Conservation (phyloP, 768 basidiomycete genomes). For the Suillus clintonianus region DNA sequence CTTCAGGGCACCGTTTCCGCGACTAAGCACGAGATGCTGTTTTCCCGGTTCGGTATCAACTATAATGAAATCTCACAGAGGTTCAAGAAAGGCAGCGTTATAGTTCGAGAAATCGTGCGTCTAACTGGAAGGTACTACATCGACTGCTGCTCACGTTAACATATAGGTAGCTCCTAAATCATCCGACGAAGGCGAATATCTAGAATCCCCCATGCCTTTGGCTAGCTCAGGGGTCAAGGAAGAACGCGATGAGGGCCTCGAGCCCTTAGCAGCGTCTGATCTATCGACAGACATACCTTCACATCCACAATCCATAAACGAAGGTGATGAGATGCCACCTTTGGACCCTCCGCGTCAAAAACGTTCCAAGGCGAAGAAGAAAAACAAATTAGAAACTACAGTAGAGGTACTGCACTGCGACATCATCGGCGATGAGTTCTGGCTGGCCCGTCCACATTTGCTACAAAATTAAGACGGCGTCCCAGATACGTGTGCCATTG, state of each 20-base stretch:
- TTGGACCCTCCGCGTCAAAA: neutral
- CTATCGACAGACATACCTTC: neutral
- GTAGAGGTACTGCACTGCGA: slow-evolving; percentile 77
- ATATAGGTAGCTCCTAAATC: neutral
- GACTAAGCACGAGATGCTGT: slow-evolving; percentile 91
- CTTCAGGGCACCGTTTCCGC: slow-evolving; percentile 83
- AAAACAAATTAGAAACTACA: slow-evolving; percentile 39
- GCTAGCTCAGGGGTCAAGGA: neutral
- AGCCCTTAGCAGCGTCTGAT: too few relatives aligned
- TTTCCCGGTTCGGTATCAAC: slow-evolving; percentile 79
- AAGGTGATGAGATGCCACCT: neutral
- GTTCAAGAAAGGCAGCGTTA: slow-evolving; percentile 83
- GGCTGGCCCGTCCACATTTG: slow-evolving; percentile 61
- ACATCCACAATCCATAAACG: neutral
- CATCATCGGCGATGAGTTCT: slow-evolving; percentile 81
- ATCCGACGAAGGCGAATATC: neutral
- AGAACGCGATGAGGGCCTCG: neutral
- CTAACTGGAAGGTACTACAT: too few relatives aligned
- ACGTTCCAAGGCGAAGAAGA: slow-evolving; percentile 28
- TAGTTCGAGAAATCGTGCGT: slow-evolving; percentile 66
- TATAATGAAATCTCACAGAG: slow-evolving; percentile 76
- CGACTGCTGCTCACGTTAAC: neutral
- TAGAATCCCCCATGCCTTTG: neutral
- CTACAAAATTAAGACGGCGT: slow-evolving; percentile 39
- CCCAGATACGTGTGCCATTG: neutral